Evolutionary conservation across 2,329 filamentous ascomycete species (phyloP), one percentile per base, ranked within the genome.

Genomic region (Balansia obtecta): DNA sequence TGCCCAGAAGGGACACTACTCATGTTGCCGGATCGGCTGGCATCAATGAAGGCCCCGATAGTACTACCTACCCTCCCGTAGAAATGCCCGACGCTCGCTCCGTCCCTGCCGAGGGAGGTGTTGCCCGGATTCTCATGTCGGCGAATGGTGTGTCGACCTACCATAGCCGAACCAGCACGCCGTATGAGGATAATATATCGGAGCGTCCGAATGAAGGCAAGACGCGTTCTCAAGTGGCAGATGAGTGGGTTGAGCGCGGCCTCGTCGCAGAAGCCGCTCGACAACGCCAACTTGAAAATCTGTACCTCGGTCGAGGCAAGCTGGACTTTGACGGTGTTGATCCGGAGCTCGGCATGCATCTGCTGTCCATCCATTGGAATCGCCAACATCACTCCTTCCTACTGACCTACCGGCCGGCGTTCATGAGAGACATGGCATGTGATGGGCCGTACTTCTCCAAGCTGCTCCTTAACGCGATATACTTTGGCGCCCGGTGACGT

Each of bases 291-390:
- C 60, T 76, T 10, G 75, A 79, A 50, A 64, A 66, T 0, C 61
- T 76, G 50, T 71, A 77, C 53, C 65, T 71, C 40, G 61, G 65
- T 4, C 60, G 67, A 15, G 68, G 66, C 1, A 70, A 69, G 49
- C 65, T 78, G 3, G 75, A 80, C 56, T 78, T 80, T 57, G 75
- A 79, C 55, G 75, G 74, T 1, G 68, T 79, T 1, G 69, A 75
- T 33, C 69, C 74, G 0, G 71, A 76, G 12, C 56, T 78, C 8
- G 75, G 68, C 3, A 70, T 76, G 63, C 72, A 78, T 47, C 58
- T 79, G 4, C 61, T 79, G 0, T 66, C 66, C 2, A 58, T 79
- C 0, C 71, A 77, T 49, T 77, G 73, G 72, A 77, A 74, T 55
- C 69, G 74, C 5, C 74, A 77, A 52, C 73, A 76, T 52, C 68